Conservation (phyloP, 2,329 filamentous ascomycete genomes). For the Ambrosiella cleistominuta region DNA sequence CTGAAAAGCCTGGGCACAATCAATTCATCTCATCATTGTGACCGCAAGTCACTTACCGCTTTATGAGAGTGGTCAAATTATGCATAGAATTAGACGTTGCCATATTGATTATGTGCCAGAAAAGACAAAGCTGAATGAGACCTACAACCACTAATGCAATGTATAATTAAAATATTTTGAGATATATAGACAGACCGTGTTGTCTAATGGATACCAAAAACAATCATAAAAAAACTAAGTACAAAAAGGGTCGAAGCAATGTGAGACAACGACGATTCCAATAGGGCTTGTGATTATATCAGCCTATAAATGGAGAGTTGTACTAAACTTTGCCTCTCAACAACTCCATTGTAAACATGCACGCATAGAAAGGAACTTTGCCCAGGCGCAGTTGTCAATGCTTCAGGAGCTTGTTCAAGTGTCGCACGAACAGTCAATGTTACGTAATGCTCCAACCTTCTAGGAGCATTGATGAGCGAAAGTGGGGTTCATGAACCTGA, state of each 20-base stretch:
- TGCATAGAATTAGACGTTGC: conserved; percentile 73
- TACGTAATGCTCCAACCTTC: background rate
- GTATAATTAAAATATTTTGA: no score
- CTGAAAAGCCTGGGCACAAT: background rate
- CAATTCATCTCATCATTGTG: background rate
- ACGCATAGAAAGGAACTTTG: background rate
- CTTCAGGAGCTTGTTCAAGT: background rate
- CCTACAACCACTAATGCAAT: background rate
- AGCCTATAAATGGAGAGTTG: no score
- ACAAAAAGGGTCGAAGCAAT: no score
- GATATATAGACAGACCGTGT: no score
- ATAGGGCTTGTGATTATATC: no score
- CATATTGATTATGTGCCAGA: conserved; percentile 30
- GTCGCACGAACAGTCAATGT: background rate
- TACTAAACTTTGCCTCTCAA: no score
- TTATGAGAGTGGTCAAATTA: conserved; percentile 92
- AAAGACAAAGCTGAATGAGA: background rate
- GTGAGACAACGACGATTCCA: no score
- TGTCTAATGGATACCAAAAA: no score
- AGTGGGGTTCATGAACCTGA: background rate
- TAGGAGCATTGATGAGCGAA: background rate
- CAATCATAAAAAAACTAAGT: no score
- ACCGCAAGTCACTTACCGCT: conserved; percentile 48
- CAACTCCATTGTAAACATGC: background rate
- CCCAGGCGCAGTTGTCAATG: background rate